A percentile compares a stretch with the other conserved stretches of the same genome.
Conservation (phyloP, 495 filamentous ascomycete species). For the Penicillium herquei region DNA sequence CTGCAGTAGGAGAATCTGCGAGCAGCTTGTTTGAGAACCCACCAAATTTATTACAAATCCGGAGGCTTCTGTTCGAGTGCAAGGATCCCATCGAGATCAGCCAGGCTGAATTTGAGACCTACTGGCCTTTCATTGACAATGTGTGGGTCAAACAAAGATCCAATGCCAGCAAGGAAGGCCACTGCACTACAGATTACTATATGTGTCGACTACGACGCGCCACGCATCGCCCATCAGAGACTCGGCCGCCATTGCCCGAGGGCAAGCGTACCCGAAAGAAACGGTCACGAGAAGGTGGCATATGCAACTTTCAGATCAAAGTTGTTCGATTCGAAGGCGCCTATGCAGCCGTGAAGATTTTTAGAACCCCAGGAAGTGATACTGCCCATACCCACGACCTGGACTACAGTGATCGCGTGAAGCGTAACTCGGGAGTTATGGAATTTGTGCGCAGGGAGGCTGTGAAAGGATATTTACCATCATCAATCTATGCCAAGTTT, state of each 20-base stretch:
- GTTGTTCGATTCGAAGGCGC: conserved; percentile 49
- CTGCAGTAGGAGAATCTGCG: conserved; percentile 4
- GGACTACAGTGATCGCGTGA: conserved; percentile 51
- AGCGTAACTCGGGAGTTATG: conserved; percentile 53
- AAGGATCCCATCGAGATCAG: conserved; percentile 53
- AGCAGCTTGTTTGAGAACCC: conserved; percentile 41
- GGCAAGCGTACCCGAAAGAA: conserved; percentile 52
- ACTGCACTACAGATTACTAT: conserved; percentile 52
- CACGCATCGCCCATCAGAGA: conserved; percentile 41
- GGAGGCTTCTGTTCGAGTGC: conserved; percentile 49
- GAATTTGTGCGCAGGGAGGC: conserved; percentile 49
- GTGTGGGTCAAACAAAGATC: conserved; percentile 54
- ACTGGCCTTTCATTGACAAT: conserved; percentile 56
- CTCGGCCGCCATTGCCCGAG: conserved; percentile 44
- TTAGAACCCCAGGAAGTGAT: conserved; percentile 42
- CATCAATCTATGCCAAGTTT: conserved; percentile 52
- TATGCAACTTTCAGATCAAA: conserved; percentile 53
- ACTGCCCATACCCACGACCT: conserved; percentile 48
- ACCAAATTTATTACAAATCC: conserved; percentile 45
- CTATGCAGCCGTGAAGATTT: conserved; percentile 43
- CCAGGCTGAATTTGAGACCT: conserved; percentile 49
- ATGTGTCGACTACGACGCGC: conserved; percentile 50
- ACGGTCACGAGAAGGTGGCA: conserved; percentile 48
- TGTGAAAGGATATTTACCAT: conserved; percentile 52
- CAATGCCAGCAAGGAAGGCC: conserved; percentile 49